Percentiles rank a stretch among this genome's conserved stretches.
phyloP scores from a whole-genome alignment of 768 basidiomycete genomes.

The Dioszegia hungarica region DNA sequence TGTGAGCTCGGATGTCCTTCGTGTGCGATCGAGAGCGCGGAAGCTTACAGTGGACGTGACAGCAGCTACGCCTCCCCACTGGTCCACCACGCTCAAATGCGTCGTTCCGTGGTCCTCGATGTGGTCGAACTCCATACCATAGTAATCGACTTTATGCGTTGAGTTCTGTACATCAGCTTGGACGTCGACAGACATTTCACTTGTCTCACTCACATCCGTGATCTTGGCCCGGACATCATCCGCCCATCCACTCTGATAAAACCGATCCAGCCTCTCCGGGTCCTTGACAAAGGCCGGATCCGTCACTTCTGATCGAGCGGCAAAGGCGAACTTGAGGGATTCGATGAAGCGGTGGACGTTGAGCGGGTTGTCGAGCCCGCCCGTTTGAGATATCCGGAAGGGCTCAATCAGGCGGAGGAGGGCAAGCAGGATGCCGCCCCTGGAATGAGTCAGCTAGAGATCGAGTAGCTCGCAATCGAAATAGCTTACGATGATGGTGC shows the following conservation, averaged over 20 bases:
- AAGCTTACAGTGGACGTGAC: conserved; percentile 65
- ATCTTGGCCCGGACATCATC: conserved; percentile 61
- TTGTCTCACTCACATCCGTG: conserved; percentile 66
- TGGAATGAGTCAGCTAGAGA: conserved; percentile 30
- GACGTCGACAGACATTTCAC: not conserved
- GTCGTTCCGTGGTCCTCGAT: conserved; percentile 87
- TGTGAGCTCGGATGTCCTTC: not conserved
- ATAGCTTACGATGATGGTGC: conserved; percentile 60
- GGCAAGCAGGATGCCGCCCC: conserved; percentile 81
- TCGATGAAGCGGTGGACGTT: conserved; percentile 79
- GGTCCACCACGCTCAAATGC: conserved; percentile 77
- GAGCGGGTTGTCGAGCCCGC: conserved; percentile 46
- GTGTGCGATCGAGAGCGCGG: not conserved
- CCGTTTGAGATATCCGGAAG: conserved; percentile 51
- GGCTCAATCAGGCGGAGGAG: conserved; percentile 85
- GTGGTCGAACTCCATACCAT: conserved; percentile 74
- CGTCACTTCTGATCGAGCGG: conserved; percentile 63
- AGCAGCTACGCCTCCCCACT: conserved; percentile 74
- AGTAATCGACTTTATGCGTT: conserved; percentile 77
- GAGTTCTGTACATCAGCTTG: conserved; percentile 56
- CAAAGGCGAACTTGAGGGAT: conserved; percentile 75
- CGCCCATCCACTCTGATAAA: conserved; percentile 57
- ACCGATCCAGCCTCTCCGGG: conserved; percentile 58
- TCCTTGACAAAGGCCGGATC: conserved; percentile 69
- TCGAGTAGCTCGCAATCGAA: not conserved